These are phyloP conservation scores for Micromonas pusilla DNA, from an alignment of 139 green algal species.

Conservation along the genomic window DNA sequence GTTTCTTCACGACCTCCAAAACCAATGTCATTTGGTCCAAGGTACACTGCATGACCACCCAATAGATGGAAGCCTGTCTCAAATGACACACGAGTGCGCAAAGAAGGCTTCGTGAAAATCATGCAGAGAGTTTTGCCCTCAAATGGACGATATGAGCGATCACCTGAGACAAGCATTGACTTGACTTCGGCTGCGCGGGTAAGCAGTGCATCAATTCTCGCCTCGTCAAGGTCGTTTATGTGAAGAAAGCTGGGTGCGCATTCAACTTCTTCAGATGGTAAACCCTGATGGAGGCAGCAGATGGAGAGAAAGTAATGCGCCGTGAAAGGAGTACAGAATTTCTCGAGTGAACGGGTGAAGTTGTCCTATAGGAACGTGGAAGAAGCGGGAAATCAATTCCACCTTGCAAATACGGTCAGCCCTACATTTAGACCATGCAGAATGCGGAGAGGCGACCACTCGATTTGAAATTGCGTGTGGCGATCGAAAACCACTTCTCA, in stretches of 20 bases:
- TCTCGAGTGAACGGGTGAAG: background rate
- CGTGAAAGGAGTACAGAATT: background rate
- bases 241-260: background rate
- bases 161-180: conserved; percentile 13
- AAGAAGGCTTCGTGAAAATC: conserved; percentile 98
- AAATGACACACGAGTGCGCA: conserved; percentile 93
- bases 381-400: background rate
- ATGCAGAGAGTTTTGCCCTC: conserved; percentile 88
- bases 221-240: background rate
- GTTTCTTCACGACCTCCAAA: conserved; percentile 92
- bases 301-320: background rate
- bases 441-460: background rate
- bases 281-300: background rate
- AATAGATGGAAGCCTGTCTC: conserved; percentile 93
- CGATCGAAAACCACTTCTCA: too few relatives aligned
- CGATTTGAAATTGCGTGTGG: too few relatives aligned
- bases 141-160: conserved; percentile 80
- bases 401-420: background rate
- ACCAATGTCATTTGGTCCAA: conserved; percentile 88
- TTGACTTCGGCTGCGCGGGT: background rate
- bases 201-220: background rate
- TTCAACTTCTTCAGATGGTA: background rate
- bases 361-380: background rate
- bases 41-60: conserved; percentile 88
- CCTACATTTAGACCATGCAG: background rate